phyloP scores from a whole-genome alignment of 2,329 filamentous ascomycete species.

The Diaporthe helianthi region DNA sequence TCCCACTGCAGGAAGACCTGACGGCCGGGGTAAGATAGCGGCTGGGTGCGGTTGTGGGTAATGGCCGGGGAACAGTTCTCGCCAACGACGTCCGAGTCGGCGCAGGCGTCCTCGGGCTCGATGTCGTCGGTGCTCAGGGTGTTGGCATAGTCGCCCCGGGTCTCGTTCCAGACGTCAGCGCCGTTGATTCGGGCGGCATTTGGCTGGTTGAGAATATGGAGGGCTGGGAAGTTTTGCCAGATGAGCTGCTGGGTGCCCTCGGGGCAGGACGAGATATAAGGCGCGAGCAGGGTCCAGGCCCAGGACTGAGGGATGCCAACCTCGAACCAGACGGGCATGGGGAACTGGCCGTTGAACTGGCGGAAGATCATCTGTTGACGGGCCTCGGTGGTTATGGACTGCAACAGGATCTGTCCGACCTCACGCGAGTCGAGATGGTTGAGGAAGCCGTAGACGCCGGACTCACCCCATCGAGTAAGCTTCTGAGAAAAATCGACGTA shows the following conservation, averaged over 20 bases:
- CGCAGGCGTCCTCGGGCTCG: constrained; percentile 57
- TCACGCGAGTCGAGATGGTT: constrained; percentile 79
- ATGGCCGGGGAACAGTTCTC: constrained; percentile 70
- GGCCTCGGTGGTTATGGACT: constrained; percentile 80
- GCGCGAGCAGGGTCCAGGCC: constrained; percentile 82
- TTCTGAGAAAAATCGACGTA: constrained; percentile 87
- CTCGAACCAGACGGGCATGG: constrained; percentile 85
- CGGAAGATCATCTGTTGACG: constrained; percentile 87
- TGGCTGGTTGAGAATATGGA: constrained; percentile 77
- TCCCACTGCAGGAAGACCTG: constrained; percentile 78
- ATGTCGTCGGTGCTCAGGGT: constrained; percentile 59
- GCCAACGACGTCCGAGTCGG: constrained; percentile 60
- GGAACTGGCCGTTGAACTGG: constrained; percentile 79
- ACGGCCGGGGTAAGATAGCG: constrained; percentile 77
- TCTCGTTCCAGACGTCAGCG: constrained; percentile 68
- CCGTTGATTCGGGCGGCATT: constrained; percentile 74
- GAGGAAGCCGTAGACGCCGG: constrained; percentile 82
- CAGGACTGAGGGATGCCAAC: constrained; percentile 82
- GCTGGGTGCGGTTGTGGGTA: constrained; percentile 71
- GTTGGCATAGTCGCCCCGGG: constrained; percentile 64
- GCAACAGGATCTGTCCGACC: constrained; percentile 74
- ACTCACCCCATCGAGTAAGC: constrained; percentile 81
- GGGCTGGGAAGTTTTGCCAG: constrained; percentile 84
- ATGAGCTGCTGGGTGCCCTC: constrained; percentile 74
- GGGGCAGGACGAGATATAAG: constrained; percentile 81